Conservation (phyloP, 1,284 basidiomycete species). For the Amylostereum areolatum region DNA sequence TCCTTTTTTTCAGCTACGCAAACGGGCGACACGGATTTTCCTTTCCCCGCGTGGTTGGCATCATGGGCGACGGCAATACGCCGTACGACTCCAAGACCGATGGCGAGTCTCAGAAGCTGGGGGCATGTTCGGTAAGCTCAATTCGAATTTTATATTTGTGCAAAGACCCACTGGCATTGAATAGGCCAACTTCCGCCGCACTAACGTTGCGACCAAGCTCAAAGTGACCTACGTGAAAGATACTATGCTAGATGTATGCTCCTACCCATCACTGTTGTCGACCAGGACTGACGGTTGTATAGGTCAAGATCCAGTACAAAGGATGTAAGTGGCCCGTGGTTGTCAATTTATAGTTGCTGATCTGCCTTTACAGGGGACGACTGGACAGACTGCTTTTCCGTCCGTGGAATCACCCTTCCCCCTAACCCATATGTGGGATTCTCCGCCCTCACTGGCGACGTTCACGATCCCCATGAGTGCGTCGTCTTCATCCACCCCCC, state of each 20-base stretch:
- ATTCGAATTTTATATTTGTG: background rate
- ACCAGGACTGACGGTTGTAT: background rate
- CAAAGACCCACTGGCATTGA: background rate
- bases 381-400: conserved; percentile 88
- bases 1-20: conserved; percentile 55
- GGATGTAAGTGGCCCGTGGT: conserved; percentile 46
- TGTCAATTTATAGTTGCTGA: background rate
- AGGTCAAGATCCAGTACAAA: conserved; percentile 75
- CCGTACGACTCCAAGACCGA: conserved; percentile 79
- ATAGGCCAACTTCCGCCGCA: conserved; percentile 80
- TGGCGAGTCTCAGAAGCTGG: conserved; percentile 72
- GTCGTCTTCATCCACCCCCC: conserved; percentile 30
- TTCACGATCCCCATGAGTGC: conserved; percentile 83
- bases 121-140: conserved; percentile 61
- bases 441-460: conserved; percentile 90
- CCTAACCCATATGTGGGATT: conserved; percentile 81
- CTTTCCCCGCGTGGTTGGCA: conserved; percentile 84
- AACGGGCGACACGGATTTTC: conserved; percentile 80
- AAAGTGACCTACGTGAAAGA: conserved; percentile 86
- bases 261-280: background rate
- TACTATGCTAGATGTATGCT: conserved; percentile 70
- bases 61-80: conserved; percentile 88
- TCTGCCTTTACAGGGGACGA: conserved; percentile 65
- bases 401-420: conserved; percentile 68
- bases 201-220: conserved; percentile 86